Conservation (phyloP, 164 flowering plant genomes). For the Euptelea pleiosperma region DNA sequence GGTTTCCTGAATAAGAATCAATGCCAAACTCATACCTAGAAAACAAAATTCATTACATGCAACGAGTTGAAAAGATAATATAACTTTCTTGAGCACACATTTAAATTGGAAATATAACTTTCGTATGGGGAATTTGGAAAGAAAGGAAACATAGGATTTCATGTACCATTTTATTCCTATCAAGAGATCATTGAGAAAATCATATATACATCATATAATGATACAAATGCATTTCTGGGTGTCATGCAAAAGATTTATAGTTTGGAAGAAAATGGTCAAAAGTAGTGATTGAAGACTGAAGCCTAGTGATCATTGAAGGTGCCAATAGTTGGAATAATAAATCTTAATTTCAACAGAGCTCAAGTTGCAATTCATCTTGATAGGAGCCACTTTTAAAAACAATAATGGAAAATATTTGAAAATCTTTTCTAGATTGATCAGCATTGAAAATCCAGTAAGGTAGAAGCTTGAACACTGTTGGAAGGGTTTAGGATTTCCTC, state of each 20-base stretch:
- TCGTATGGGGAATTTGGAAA: not conserved
- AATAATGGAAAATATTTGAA: not conserved
- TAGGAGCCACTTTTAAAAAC: too few species aligned
- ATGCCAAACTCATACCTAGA: not conserved
- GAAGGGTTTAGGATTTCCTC: not conserved
- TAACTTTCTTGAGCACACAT: too few species aligned
- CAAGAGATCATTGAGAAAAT: too few species aligned
- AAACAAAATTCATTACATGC: not conserved
- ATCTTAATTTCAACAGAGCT: not conserved
- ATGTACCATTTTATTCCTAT: too few species aligned
- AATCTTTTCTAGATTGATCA: not conserved
- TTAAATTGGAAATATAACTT: too few species aligned
- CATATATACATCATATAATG: too few species aligned
- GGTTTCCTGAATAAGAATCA: not conserved
- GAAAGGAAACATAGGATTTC: not conserved
- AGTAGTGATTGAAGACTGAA: not conserved
- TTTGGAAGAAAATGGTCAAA: not conserved
- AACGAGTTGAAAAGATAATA: not conserved
- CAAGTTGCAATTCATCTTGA: not conserved
- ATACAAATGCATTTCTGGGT: not conserved
- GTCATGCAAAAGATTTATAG: not conserved
- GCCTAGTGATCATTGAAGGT: not conserved
- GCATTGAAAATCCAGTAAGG: not conserved
- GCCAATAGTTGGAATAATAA: not conserved
- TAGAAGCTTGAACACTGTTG: not conserved